Evolutionary conservation across 2,329 filamentous ascomycete genomes (phyloP), one percentile per base, ranked within the genome.

Genomic region (Truncatella angustata): DNA sequence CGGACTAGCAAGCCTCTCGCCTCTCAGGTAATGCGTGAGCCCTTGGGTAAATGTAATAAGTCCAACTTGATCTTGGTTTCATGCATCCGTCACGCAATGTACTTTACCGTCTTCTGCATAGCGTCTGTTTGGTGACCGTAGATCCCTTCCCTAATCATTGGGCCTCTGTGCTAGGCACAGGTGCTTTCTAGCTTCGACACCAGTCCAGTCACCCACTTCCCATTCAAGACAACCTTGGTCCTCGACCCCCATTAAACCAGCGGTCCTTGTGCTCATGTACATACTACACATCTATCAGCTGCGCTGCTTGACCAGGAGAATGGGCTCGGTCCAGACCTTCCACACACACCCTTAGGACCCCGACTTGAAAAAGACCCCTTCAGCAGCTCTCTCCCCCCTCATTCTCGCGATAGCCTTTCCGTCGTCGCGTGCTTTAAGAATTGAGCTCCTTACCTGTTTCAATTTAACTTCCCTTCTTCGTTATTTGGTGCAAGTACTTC

Each of bases 301-400:
- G 44, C 18, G 26, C 44, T 39, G 36, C 26, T 35, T 10, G 16
- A 32, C 44, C 26, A 43, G 46, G 23, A 12, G 34, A 34, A 37
- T 49, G 32, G 46, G 20, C 46, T 37, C 30, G 30, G 46, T 49
- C 46, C 32, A 49, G 30, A 36, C 43, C 43, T 32, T 16, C 35
- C 47, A 40, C 32, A 49, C 46, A 49, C 40, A 42, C 47, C 47
- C 47, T 23, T 42, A 28, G 36, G 36, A 42, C 34, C 47, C 47
- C 36, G 35, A 42, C 14, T 50, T 28, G 16, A 23, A 26, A 50
- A 49, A 49, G 37, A 32, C 36, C 45, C 24, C 47, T 50, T 40
- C 47, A 28, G 16, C 42, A n/a, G 40, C 26, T 40, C 6, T 28
- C 18, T 36, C 24, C 34, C 34, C 34, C 46, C 24, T 28, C 16